A percentile compares a stretch with the other conserved stretches of the same genome.
phyloP scores from a whole-genome alignment of 129 eudicot species.

The Pseudognaphalium luteoalbum region DNA sequence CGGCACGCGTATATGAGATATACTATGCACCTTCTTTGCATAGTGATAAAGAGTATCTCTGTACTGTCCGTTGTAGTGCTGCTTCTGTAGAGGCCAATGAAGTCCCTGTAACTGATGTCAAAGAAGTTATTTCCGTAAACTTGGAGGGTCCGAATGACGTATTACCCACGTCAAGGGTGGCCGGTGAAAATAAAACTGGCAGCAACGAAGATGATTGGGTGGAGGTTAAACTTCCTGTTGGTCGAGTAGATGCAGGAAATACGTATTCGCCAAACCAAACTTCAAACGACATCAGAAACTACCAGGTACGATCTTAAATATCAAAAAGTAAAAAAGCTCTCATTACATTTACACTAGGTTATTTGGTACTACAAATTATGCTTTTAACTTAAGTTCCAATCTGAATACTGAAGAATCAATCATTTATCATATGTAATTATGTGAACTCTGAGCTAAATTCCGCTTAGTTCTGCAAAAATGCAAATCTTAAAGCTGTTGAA shows the following conservation, averaged over 20 bases:
- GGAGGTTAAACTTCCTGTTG: conserved; percentile 59
- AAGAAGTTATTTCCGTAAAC: conserved; percentile 30
- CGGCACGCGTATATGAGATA: conserved; percentile 78
- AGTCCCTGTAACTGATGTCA: conserved; percentile 36
- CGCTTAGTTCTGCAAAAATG: no score
- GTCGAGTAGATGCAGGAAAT: conserved; percentile 25
- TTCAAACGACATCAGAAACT: conserved; percentile 14
- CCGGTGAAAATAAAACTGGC: conserved; percentile 38
- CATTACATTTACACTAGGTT: neutral
- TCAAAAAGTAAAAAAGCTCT: neutral
- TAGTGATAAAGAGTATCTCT: conserved; percentile 71
- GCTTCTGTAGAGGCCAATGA: conserved; percentile 52
- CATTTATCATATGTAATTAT: no score
- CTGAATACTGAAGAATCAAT: neutral
- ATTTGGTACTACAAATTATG: neutral
- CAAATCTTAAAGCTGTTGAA: no score
- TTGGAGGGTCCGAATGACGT: conserved; percentile 21
- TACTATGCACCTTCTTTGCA: conserved; percentile 51
- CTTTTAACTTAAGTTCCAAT: neutral
- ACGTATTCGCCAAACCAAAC: conserved; percentile 25
- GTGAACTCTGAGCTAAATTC: no score
- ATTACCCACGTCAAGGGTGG: conserved; percentile 27
- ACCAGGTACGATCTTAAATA: conserved; percentile 45
- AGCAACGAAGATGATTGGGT: conserved; percentile 86
- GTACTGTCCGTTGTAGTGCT: conserved; percentile 82